These are phyloP conservation scores for Trametopsis cervina DNA, from an alignment of 768 basidiomycete species.

Conservation along the genomic window DNA sequence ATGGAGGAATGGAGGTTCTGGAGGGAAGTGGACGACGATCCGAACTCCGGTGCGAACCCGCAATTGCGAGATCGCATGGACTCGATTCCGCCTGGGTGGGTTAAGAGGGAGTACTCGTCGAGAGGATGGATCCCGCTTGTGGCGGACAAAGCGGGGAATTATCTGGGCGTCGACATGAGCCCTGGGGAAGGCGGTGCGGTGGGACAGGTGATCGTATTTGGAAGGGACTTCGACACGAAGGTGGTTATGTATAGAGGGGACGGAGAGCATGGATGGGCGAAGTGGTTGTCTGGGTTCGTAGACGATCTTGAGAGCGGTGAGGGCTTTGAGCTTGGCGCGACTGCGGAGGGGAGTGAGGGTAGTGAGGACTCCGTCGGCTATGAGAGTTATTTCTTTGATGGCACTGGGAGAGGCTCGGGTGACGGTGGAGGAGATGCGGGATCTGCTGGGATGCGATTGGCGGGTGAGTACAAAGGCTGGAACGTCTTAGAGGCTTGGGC, in stretches of 20 bases:
- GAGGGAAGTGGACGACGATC: conserved; percentile 89
- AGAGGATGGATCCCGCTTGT: conserved; percentile 96
- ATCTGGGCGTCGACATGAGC: conserved; percentile 91
- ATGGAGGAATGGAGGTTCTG: conserved; percentile 95
- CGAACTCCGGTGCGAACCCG: conserved; percentile 73
- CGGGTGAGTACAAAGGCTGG: conserved; percentile 90
- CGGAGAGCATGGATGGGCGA: conserved; percentile 88
- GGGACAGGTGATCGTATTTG: conserved; percentile 97
- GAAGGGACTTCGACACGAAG: conserved; percentile 98
- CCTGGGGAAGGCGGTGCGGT: conserved; percentile 67
- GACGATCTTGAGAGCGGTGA: conserved; percentile 91
- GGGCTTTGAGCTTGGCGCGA: conserved; percentile 71
- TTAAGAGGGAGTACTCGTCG: conserved; percentile 84
- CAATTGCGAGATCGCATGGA: conserved; percentile 72
- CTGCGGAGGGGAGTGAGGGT: conserved; percentile 52
- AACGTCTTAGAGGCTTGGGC: conserved; percentile 91
- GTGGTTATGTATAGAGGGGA: conserved; percentile 93
- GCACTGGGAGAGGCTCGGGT: conserved; percentile 67
- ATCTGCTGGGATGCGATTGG: conserved; percentile 58
- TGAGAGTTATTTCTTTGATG: conserved; percentile 81
- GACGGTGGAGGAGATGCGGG: conserved; percentile 75
- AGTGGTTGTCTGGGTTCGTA: conserved; percentile 85
- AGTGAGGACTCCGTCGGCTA: conserved; percentile 85
- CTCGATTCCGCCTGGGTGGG: conserved; percentile 85
- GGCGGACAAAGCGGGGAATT: conserved; percentile 92